Evolutionary conservation across 352 stramenopile genomes (phyloP).

Genomic region (Globisporangium perplexum): DNA sequence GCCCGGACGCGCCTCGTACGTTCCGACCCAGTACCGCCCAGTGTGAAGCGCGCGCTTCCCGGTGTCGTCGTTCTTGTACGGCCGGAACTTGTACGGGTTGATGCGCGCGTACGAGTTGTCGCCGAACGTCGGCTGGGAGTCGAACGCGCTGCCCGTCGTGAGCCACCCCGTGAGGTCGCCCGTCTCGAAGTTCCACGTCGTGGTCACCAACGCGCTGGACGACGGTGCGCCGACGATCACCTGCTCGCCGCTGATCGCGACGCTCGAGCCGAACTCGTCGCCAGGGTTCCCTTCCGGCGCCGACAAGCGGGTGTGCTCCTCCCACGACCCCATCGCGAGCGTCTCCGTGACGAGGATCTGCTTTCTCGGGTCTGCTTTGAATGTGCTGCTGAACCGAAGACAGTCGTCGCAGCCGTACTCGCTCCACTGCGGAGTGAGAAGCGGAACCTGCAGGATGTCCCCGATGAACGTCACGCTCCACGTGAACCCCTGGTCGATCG

Average conservation of each 20-base stretch:
- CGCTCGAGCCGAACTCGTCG: constrained; percentile 69
- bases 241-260: constrained; percentile 76
- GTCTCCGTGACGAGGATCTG: constrained; percentile 56
- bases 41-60: constrained; percentile 52
- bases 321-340: constrained; percentile 52
- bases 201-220: constrained; percentile 71
- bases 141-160: constrained; percentile 91
- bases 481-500: constrained; percentile 72
- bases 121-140: constrained; percentile 92
- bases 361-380: constrained; percentile 35
- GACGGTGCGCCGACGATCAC: constrained; percentile 64
- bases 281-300: constrained; percentile 68
- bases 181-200: constrained; percentile 97
- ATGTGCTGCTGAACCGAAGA: constrained; percentile 65
- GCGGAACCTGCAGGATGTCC: constrained; percentile 53
- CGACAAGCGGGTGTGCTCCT: constrained; percentile 45
- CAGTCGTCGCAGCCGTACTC: constrained; percentile 62
- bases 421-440: constrained; percentile 60
- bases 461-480: constrained; percentile 83
- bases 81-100: constrained; percentile 52
- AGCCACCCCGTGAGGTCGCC: constrained; percentile 93
- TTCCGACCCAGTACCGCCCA: constrained; percentile 94
- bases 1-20: constrained; percentile 87
- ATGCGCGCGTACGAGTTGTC: constrained; percentile 90
- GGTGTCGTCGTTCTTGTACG: constrained; percentile 21